Conservation (phyloP, 1,284 basidiomycete genomes). For the Coniferiporia sulphurascens region DNA sequence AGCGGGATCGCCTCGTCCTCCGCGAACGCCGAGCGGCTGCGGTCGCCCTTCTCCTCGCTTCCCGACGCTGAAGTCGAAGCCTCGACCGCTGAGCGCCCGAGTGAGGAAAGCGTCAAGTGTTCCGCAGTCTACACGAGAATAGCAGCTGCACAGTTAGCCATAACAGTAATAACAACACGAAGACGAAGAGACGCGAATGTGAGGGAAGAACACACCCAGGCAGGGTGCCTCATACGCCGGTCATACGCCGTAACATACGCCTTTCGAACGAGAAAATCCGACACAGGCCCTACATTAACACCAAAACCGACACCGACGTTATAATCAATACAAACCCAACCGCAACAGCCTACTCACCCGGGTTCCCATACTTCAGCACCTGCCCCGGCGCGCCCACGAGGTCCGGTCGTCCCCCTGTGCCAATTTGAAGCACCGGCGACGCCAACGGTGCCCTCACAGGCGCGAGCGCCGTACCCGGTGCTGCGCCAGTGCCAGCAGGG, state of each 20-base stretch:
- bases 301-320: neutral
- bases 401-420: constrained; percentile 29
- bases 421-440: constrained; percentile 57
- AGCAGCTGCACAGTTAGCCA: neutral
- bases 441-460: neutral
- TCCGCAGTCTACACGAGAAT: constrained; percentile 73
- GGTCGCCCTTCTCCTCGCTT: constrained; percentile 50
- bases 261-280: constrained; percentile 74
- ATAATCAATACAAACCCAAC: neutral
- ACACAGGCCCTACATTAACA: constrained; percentile 62
- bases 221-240: constrained; percentile 82
- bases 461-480: neutral
- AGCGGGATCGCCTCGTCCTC: constrained; percentile 82
- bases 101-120: constrained; percentile 77
- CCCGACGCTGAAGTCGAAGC: constrained; percentile 23
- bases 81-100: constrained; percentile 46
- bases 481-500: neutral
- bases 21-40: constrained; percentile 76
- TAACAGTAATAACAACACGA: neutral
- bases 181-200: neutral
- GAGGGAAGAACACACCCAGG: constrained; percentile 63
- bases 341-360: constrained; percentile 42
- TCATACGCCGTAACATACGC: constrained; percentile 92
- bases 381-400: constrained; percentile 26
- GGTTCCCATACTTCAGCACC: constrained; percentile 69